Evolutionary conservation across 1,139 yeast species (phyloP), one percentile per base, ranked within the genome.

Genomic region (Meyerozyma sp.): DNA sequence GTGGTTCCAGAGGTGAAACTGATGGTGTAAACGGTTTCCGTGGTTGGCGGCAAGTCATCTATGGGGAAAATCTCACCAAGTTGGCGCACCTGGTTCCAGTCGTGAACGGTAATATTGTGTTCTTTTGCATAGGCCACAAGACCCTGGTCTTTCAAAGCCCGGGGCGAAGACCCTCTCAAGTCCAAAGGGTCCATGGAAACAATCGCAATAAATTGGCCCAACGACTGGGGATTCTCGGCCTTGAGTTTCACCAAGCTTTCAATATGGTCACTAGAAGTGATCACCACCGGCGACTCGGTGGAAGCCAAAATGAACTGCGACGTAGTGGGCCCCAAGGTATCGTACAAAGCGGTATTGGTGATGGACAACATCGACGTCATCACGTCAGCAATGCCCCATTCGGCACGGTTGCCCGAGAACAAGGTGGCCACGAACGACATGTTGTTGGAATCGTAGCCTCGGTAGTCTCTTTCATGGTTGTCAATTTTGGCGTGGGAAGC

Each of bases 1-100:
- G 91, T 83, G 21, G 91, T 82, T 29, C 91, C 91, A 7, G 90
- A 82, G 11, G 95, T 86, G 62, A 84, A 86, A 37, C 85, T 81
- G 49, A 86, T 80, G 41, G 91, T 82, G 52, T 80, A 78, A 14
- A 73, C 49, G 32, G 82, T 73, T 6, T 79, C 75, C 1, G 82
- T 75, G 0, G 56, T 60, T 13, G 90, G 86, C 7, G 79, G 76
- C 32, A 65, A 61, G 41, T 70, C 70, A 1, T 71, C 67, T 8
- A 68, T 56, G 4, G 77, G 77, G 52, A 70, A 69, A 27, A 73
- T 56, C 40, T 62, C 63, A 23, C 93, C 94, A 32, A 82, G 60
- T 27, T 64, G 59, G 49, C 75, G 77, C 36, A 83, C 77, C 52
- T 82, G 83, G 8, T 63, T 23, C 34, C 16, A 18, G 25, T 46